These are phyloP conservation scores for Umbelopsis vinacea DNA, from an alignment of 192 early-diverging fungal species.

Conservation along the genomic window DNA sequence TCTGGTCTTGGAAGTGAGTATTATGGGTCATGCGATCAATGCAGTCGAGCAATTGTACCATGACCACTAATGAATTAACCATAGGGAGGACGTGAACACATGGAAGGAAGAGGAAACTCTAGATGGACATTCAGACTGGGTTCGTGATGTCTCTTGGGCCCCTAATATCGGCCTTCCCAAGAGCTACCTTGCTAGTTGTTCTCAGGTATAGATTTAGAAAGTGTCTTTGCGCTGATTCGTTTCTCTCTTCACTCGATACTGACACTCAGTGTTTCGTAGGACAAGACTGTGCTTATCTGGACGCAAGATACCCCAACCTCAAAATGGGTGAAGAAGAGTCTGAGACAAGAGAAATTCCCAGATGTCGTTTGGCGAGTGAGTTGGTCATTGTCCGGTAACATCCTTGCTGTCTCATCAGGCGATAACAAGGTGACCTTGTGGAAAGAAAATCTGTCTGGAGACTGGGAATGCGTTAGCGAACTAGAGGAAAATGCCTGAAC, in stretches of 20 bases:
- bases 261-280: constrained; percentile 46
- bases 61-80: background rate
- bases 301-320: constrained; percentile 74
- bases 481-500: constrained; percentile 54
- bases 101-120: constrained; percentile 84
- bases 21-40: background rate
- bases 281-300: constrained; percentile 96
- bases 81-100: constrained; percentile 72
- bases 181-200: constrained; percentile 91
- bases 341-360: constrained; percentile 79
- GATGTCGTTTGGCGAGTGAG: constrained; percentile 99
- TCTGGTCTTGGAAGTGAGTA: constrained; percentile 75
- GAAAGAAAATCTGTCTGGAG: constrained; percentile 93
- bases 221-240: background rate
- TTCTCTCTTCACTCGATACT: background rate
- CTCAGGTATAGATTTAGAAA: constrained; percentile 61
- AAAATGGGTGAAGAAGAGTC: constrained; percentile 76
- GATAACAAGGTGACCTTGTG: constrained; percentile 97
- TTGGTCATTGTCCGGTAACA: constrained; percentile 95
- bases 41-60: no score
- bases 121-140: constrained; percentile 96
- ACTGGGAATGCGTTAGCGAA: constrained; percentile 87
- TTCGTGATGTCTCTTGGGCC: constrained; percentile 96
- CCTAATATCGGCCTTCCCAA: constrained; percentile 92
- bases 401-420: constrained; percentile 94